Evolutionary conservation across 1,139 yeast species (phyloP), one percentile per base, ranked within the genome.

Genomic region (Wickerhamomyces sp.): DNA sequence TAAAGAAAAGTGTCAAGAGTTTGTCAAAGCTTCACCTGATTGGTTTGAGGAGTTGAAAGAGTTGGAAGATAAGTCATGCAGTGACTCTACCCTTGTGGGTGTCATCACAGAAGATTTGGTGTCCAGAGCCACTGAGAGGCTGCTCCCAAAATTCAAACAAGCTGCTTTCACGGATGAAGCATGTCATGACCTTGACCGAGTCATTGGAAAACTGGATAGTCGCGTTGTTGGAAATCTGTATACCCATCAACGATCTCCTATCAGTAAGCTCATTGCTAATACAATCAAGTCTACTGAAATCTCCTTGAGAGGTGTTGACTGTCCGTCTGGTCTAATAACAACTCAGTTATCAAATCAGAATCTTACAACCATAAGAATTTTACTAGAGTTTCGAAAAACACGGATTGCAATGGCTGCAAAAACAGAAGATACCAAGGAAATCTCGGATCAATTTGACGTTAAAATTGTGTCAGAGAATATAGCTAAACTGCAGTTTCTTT

Each of bases 281-380:
- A 77, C 88, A 0, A 76, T 87, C 30, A 78, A 79, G 47, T 76
- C 87, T 0, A 61, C 76, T 13, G 96, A 88, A 57, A 81, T 86
- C 11, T 69, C 85, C 0, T 63, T 84, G 26, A 71, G 96, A 48
- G 94, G 94, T 0, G 60, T 65, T 3, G 51, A 67, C 5, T 63
- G 75, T 10, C 54, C 65, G 4, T 52, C 58, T 13, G 65, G 66
- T 11, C 48, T 81, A 18, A 61, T 86, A 0, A 65, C 81, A 4
- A 70, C 71, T 41, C 89, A 84, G 53, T 57, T 88, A 3, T 76
- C 89, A 0, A 74, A 79, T 49, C 84, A 84, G 48, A 60, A 76
- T 0, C 60, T 85, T 44, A 75, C 82, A 6, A 72, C 79, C 27
- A 64, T 88, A 54, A 67, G 95, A 48, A 74, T 79, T 0, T 66